A percentile compares a stretch with the other conserved stretches of the same genome.
Conservation (phyloP, 306 rosid species). For the Cicer bijugum region DNA sequence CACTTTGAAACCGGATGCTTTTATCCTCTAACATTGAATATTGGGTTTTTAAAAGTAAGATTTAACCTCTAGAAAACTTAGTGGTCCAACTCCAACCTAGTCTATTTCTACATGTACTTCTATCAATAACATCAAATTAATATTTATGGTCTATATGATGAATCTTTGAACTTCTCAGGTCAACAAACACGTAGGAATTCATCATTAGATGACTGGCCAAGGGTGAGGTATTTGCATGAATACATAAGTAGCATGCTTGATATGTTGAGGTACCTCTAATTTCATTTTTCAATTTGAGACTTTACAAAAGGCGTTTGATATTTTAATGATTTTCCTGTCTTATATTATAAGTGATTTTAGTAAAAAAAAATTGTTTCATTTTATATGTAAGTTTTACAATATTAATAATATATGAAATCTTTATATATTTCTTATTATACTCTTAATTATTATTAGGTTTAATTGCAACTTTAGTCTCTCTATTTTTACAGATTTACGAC, state of each 20-base stretch:
- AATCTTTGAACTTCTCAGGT: slow-evolving; percentile 46
- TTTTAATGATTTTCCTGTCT: no score
- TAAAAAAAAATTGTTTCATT: no score
- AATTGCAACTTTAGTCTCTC: no score
- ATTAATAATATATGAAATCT: no score
- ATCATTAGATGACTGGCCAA: slow-evolving; percentile 60
- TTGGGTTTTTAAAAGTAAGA: not conserved
- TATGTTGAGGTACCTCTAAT: slow-evolving; percentile 58
- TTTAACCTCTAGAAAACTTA: not conserved
- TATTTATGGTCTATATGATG: not conserved
- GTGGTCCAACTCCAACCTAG: not conserved
- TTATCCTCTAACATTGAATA: no score
- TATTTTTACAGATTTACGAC: no score
- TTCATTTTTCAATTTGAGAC: not conserved
- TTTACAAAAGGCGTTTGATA: no score
- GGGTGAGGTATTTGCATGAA: slow-evolving; percentile 56
- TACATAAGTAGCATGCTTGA: slow-evolving; percentile 52
- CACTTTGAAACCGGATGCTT: no score
- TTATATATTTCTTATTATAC: no score
- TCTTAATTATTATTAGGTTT: no score
- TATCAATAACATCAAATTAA: not conserved
- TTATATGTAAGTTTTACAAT: no score
- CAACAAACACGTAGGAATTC: slow-evolving; percentile 55
- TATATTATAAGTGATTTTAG: no score
- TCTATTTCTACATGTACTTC: not conserved